Evolutionary conservation across 2,329 filamentous ascomycete genomes (phyloP).

Genomic region (Septoria linicola): DNA sequence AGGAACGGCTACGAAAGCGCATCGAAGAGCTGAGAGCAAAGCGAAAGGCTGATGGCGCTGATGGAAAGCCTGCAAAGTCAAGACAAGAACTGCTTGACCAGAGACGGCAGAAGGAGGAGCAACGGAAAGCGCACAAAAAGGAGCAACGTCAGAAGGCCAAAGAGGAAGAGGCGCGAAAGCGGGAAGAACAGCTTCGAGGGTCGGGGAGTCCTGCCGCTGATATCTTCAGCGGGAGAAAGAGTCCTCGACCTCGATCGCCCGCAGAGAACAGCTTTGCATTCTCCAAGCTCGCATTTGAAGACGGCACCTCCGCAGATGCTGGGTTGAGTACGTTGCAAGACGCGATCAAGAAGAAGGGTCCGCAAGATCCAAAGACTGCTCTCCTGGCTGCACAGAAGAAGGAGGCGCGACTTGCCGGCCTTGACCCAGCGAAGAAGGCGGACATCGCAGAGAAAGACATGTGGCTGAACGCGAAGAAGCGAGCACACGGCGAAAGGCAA

Average conservation of each 20-base stretch:
- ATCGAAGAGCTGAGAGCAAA: conserved; percentile 82
- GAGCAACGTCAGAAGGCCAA: conserved; percentile 74
- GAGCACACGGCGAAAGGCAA: conserved; percentile 84
- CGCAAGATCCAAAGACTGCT: conserved; percentile 79
- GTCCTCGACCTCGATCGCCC: conserved; percentile 43
- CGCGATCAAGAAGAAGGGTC: conserved; percentile 73
- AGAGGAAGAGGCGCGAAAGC: conserved; percentile 69
- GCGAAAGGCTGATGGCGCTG: conserved; percentile 80
- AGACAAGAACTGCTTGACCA: conserved; percentile 90
- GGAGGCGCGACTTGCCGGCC: conserved; percentile 70
- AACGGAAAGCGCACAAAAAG: conserved; percentile 85
- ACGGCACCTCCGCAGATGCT: conserved; percentile 77
- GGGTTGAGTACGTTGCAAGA: conserved; percentile 60
- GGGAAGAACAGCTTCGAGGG: conserved; percentile 56
- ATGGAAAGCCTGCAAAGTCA: conserved; percentile 79
- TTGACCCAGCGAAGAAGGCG: conserved; percentile 77
- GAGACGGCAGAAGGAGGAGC: conserved; percentile 80
- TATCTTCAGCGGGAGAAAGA: conserved; percentile 51
- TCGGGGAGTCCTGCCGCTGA: conserved; percentile 54
- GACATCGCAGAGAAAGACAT: conserved; percentile 91
- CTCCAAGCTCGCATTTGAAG: conserved; percentile 84
- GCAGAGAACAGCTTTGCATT: conserved; percentile 73
- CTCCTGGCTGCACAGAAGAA: conserved; percentile 85
- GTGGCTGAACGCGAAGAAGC: conserved; percentile 88
- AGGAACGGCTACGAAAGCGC: conserved; percentile 74